Base-by-base conservation (phyloP, 106 monocot species). In the Iris macrosiphon region DNA sequence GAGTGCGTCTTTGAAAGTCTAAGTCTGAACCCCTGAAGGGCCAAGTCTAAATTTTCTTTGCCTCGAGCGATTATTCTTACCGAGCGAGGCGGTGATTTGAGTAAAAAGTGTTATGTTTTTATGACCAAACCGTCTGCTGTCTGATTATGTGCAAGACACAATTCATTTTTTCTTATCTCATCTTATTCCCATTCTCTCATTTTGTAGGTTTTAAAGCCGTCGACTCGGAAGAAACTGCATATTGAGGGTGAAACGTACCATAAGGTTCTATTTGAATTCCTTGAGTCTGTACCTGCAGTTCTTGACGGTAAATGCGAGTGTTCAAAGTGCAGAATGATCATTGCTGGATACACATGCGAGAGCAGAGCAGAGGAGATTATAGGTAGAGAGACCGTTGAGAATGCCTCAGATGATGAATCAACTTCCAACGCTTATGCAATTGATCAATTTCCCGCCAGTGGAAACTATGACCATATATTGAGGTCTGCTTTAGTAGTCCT, bases 141-240 rank as follows among this genome's bases (percentile, higher is more conserved):
- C 4, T 16, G 14, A 12, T 14, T 12, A 12, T 4, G 9, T 49
- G 49, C 49, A 26, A 8, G 7, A 9, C 9, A 2, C 11, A 2
- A 14, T 49, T n/a, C 25, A 7, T 5, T 3, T 23, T 0, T 35
- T 34, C 7, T 11, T 46, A 31, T 1, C 4, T 43, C 31, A 13
- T 6, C 18, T 14, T 55, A 7, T 58, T 28, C 2, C 12, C 37
- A 38, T 11, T 5, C 52, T 17, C 31, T 15, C 11, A n/a, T n/a
- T n/a, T n/a, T n/a, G n/a, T 31, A 89, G 89, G 37, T 76, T 30
- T 49, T 89, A 41, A 80, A 67, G 45, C 79, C 89, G n/a, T n/a
- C 46, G 20, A 84, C 83, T 31, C 45, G 67, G 38, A 69, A 77
- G 48, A 89, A 89, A 59, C 1, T 84, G 20, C 79, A 57, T 15